Conservation (phyloP, 2,329 filamentous ascomycete genomes). For the Aspergillus sp. region DNA sequence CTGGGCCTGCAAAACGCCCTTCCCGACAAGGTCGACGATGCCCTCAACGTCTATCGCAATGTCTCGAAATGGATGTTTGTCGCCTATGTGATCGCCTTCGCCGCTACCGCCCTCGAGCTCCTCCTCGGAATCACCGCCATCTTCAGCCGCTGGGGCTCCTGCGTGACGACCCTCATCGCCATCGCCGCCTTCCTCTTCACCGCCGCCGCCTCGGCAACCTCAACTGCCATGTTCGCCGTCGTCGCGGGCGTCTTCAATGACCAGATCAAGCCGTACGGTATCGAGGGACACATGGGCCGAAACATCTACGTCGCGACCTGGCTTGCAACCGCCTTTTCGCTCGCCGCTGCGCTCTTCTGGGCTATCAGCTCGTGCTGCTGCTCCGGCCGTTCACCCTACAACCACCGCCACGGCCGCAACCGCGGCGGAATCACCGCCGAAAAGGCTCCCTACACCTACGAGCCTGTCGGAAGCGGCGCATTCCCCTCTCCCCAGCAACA, state of each 20-base stretch:
- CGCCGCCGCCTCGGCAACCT: conserved; percentile 69
- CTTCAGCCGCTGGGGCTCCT: conserved; percentile 80
- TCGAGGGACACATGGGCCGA: conserved; percentile 68
- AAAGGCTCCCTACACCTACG: conserved; percentile 66
- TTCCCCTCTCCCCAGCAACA: conserved; percentile 29
- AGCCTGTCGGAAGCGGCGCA: conserved; percentile 51
- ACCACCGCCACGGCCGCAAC: conserved; percentile 45
- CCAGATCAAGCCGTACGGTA: conserved; percentile 72
- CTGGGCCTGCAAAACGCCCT: conserved; percentile 64
- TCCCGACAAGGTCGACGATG: conserved; percentile 67
- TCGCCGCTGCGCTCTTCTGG: conserved; percentile 86
- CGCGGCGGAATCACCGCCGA: conserved; percentile 55
- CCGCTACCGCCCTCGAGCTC: conserved; percentile 72
- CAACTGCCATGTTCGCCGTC: conserved; percentile 73
- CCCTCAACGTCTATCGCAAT: conserved; percentile 73
- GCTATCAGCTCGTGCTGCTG: conserved; percentile 91
- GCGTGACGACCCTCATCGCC: conserved; percentile 78
- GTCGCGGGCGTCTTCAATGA: conserved; percentile 71
- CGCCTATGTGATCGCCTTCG: conserved; percentile 74
- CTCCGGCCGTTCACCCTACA: conserved; percentile 63
- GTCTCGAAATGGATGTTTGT: conserved; percentile 83
- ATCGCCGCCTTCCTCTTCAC: conserved; percentile 61
- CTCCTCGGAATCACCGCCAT: conserved; percentile 80
- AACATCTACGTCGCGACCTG: conserved; percentile 75
- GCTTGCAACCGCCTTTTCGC: conserved; percentile 77